Conservation (phyloP, 176 grass and related monocot genomes). For the Pontederia crassipes region DNA sequence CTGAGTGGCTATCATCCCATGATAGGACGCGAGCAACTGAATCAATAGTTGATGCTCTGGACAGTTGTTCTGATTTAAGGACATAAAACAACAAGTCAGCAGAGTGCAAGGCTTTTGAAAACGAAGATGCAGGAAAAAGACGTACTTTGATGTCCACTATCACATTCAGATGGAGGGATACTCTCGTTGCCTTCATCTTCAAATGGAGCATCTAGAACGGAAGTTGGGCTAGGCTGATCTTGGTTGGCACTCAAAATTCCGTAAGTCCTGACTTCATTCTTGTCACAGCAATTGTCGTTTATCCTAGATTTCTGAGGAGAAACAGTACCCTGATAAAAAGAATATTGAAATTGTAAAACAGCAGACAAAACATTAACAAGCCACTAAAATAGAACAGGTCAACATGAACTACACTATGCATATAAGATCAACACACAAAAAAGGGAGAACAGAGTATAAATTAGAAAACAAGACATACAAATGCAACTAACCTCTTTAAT, state of each 20-base stretch:
- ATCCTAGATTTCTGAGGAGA: conserved; percentile 28
- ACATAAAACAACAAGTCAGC: conserved; percentile 7
- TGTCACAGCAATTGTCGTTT: conserved; percentile 28
- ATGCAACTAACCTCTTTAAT: conserved; percentile 7
- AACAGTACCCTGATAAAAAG: conserved; percentile 34
- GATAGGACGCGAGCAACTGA: conserved; percentile 42
- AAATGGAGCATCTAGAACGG: conserved; percentile 54
- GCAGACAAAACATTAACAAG: neutral
- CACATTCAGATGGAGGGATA: conserved; percentile 4
- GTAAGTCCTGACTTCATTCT: conserved; percentile 18
- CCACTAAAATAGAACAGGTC: neutral
- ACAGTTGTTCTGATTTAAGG: conserved; percentile 27
- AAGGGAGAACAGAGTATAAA: neutral
- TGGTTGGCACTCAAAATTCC: conserved; percentile 8
- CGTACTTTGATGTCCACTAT: conserved; percentile 39
- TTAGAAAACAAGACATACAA: conserved; percentile 1
- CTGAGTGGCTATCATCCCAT: conserved; percentile 42
- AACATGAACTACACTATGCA: neutral
- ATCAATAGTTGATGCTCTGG: conserved; percentile 32
- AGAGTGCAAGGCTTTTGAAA: neutral
- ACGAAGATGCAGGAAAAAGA: conserved; percentile 6
- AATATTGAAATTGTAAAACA: neutral
- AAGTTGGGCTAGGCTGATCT: conserved; percentile 61
- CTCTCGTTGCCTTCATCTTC: conserved; percentile 5
- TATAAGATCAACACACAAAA: neutral